These are phyloP conservation scores for Fusarium temperatum DNA, from an alignment of 2,329 filamentous ascomycete species.

Conservation along the genomic window DNA sequence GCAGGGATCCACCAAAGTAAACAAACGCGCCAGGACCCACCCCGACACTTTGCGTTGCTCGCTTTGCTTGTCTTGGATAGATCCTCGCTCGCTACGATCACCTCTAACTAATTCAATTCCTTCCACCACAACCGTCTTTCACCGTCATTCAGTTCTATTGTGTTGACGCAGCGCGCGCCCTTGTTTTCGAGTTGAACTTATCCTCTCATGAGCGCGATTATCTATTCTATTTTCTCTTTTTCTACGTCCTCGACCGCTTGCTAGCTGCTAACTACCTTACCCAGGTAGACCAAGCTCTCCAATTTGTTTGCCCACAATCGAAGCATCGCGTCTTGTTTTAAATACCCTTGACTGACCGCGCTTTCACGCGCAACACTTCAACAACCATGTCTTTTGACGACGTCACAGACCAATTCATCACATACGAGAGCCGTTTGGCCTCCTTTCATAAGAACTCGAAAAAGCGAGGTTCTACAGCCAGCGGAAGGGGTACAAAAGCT, in stretches of 20 bases:
- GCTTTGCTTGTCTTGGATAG: conserved; percentile 6
- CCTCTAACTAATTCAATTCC: conserved; percentile 33
- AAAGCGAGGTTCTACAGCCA: conserved; percentile 74
- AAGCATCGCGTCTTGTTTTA: conserved; percentile 33
- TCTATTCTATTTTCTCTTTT: conserved; percentile 16
- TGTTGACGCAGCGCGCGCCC: conserved; percentile 7
- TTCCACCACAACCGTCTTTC: conserved; percentile 24
- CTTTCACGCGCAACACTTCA: conserved; percentile 31
- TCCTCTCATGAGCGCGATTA: conserved; percentile 33
- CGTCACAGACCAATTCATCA: conserved; percentile 61
- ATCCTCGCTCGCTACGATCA: conserved; percentile 6
- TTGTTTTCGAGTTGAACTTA: conserved; percentile 4
- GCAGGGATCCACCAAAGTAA: conserved; percentile 43
- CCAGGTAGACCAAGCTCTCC: neutral
- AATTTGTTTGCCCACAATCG: conserved; percentile 2
- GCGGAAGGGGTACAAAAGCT: conserved; percentile 60
- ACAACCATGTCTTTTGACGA: conserved; percentile 48
- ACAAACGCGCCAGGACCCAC: conserved; percentile 48
- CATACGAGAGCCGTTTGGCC: conserved; percentile 78
- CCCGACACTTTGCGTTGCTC: conserved; percentile 18
- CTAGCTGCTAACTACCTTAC: neutral
- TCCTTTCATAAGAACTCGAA: conserved; percentile 78
- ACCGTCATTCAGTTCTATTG: neutral
- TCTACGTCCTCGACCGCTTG: conserved; percentile 6
- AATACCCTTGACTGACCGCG: conserved; percentile 25